phyloP scores from a whole-genome alignment of 1,284 basidiomycete species.

The Melampsora medusae region DNA sequence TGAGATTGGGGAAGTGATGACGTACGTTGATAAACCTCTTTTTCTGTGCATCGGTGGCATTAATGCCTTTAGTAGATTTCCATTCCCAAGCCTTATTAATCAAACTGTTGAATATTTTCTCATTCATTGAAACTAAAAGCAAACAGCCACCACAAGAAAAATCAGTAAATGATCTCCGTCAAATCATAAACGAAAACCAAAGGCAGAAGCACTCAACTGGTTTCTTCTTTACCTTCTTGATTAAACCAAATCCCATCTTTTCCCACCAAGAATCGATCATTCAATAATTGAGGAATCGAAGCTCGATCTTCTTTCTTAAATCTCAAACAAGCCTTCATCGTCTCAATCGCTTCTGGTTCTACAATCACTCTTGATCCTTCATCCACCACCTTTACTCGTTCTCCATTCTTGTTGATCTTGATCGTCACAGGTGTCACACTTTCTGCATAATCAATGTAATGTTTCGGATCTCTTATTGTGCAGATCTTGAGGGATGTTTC shows the following conservation, averaged over 20 bases:
- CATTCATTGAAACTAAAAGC: conserved; percentile 14
- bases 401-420: conserved; percentile 54
- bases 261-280: conserved; percentile 56
- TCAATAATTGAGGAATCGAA: conserved; percentile 68
- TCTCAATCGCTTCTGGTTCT: conserved; percentile 66
- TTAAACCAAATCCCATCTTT: not conserved
- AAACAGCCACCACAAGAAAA: not conserved
- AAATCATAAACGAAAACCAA: not conserved
- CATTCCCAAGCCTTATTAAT: conserved; percentile 36
- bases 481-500: conserved; percentile 84
- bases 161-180: not conserved
- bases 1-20: not conserved
- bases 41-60: conserved; percentile 19
- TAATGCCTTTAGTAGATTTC: conserved; percentile 19
- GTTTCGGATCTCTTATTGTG: conserved; percentile 71
- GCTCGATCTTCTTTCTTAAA: conserved; percentile 72
- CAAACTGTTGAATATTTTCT: conserved; percentile 19
- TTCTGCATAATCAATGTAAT: conserved; percentile 73
- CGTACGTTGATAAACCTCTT: conserved; percentile 26
- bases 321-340: conserved; percentile 71
- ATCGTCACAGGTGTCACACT: conserved; percentile 60
- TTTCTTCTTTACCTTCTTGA: not conserved
- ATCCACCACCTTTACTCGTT: conserved; percentile 58
- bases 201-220: not conserved
- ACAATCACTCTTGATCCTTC: conserved; percentile 68